phyloP scores from a whole-genome alignment of 768 basidiomycete genomes.

The Omphalotus guepiniiformis region DNA sequence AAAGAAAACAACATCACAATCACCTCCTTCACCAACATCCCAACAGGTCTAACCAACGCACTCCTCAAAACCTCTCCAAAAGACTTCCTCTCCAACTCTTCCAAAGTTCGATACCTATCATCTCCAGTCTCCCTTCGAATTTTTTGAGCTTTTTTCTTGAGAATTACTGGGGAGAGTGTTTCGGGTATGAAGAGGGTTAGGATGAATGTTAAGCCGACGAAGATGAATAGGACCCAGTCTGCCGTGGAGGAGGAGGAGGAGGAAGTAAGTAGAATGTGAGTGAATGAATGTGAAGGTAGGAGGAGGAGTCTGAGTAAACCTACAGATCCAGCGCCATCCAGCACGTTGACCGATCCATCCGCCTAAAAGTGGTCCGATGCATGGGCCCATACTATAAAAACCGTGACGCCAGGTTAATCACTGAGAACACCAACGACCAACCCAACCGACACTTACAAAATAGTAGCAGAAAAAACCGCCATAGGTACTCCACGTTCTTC shows the following conservation, averaged over 20 bases:
- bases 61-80: conserved; percentile 30
- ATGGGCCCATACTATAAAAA: conserved; percentile 35
- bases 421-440: background rate
- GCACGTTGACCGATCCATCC: conserved; percentile 41
- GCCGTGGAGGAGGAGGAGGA: background rate
- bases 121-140: conserved; percentile 38
- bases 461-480: conserved; percentile 42
- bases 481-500: conserved; percentile 44
- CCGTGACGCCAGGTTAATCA: background rate
- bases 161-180: conserved; percentile 44
- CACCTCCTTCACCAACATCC: conserved; percentile 41
- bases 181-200: conserved; percentile 45
- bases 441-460: conserved; percentile 32
- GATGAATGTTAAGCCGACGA: conserved; percentile 31
- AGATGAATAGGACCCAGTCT: conserved; percentile 45
- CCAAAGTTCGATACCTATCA: conserved; percentile 28
- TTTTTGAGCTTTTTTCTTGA: conserved; percentile 35
- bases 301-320: conserved; percentile 7
- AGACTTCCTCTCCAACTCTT: conserved; percentile 34
- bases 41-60: conserved; percentile 34
- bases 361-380: conserved; percentile 46
- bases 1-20: conserved; percentile 40
- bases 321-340: conserved; percentile 46
- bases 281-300: background rate
- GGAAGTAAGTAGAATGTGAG: background rate